A percentile compares a stretch with the other conserved stretches of the same genome.
Conservation (phyloP, 2,329 filamentous ascomycete species). For the Neofusicoccum ribis region DNA sequence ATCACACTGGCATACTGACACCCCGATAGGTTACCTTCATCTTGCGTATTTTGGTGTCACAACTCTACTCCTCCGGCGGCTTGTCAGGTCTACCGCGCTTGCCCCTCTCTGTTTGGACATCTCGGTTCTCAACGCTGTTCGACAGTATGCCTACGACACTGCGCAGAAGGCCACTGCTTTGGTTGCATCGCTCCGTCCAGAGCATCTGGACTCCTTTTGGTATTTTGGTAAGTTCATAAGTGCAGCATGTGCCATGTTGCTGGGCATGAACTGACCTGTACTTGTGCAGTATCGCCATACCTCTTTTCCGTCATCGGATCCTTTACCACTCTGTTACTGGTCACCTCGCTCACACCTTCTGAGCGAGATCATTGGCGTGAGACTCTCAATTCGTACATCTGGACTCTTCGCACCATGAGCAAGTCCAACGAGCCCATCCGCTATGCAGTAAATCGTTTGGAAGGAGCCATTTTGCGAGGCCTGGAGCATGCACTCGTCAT, state of each 20-base stretch:
- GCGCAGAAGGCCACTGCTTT: conserved; percentile 20
- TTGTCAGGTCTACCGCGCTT: conserved; percentile 22
- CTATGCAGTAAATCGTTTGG: conserved; percentile 41
- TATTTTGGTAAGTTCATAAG: conserved; percentile 16
- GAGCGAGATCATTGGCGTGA: conserved; percentile 22
- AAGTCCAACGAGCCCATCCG: conserved; percentile 40
- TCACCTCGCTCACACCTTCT: conserved; percentile 19
- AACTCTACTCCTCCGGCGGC: conserved; percentile 20
- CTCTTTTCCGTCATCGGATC: conserved; percentile 22
- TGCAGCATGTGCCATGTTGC: background rate
- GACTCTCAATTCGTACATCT: conserved; percentile 20
- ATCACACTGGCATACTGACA: conserved; percentile 5
- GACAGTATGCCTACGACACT: conserved; percentile 15
- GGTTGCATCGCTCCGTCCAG: conserved; percentile 20
- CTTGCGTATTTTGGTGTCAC: conserved; percentile 21
- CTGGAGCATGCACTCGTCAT: conserved; percentile 40
- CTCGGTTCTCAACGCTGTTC: conserved; percentile 12
- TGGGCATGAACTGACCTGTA: background rate
- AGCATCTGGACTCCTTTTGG: conserved; percentile 23
- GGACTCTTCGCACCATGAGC: conserved; percentile 34
- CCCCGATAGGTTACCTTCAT: conserved; percentile 15
- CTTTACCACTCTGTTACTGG: conserved; percentile 20
- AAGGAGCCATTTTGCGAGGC: conserved; percentile 41
- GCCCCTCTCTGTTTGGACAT: conserved; percentile 22
- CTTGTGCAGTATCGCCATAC: conserved; percentile 13